Evolutionary conservation across 352 stramenopile genomes (phyloP), one percentile per base, ranked within the genome.

Genomic region (Globisporangium heterothallicum): DNA sequence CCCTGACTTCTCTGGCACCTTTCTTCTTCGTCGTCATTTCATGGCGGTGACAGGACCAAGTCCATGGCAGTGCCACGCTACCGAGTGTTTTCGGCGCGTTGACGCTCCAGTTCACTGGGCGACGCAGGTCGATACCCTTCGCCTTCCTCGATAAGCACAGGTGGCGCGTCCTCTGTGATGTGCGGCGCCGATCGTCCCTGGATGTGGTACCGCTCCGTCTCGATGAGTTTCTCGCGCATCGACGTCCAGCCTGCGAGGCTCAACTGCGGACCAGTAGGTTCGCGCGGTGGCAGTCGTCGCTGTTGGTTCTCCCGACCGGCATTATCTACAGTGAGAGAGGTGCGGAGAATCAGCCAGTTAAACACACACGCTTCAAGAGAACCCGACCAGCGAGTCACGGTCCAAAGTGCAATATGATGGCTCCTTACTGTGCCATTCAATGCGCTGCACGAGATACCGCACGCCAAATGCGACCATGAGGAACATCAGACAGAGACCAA

Each of bases 211-310:
- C 69, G 56, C 49, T 75, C 66, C 0, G 60, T 58, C 35, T 78
- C 59, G 34, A 84, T 84, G 21, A 84, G 73, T 26, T 81, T 79
- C 58, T 81, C 68, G 8, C 66, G 65, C 49, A 81, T 67, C 22
- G 73, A 77, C 36, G 63, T 76, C 73, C 73, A 84, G 42, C 73
- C 73, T 0, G 52, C 62, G 24, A 84, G 63, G 24, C 56, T 61
- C 18, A 84, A 61, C n/a, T 63, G 66, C 24, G 68, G 70, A 7
- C 73, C 70, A 5, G 50, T 53, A 1, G 59, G 68, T 29, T 56
- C 40, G 18, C 49, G 49, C 8, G 14, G 19, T 6, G 29, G 18
- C 8, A 21, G 45, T 26, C 45, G 45, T 13, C 10, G 21, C 4
- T 53, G 34, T 13, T 16, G 35, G 18, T 36, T 45, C 14, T 3